Conservation (phyloP, 2,329 filamentous ascomycete species). For the Pyrenochaeta sp. region DNA sequence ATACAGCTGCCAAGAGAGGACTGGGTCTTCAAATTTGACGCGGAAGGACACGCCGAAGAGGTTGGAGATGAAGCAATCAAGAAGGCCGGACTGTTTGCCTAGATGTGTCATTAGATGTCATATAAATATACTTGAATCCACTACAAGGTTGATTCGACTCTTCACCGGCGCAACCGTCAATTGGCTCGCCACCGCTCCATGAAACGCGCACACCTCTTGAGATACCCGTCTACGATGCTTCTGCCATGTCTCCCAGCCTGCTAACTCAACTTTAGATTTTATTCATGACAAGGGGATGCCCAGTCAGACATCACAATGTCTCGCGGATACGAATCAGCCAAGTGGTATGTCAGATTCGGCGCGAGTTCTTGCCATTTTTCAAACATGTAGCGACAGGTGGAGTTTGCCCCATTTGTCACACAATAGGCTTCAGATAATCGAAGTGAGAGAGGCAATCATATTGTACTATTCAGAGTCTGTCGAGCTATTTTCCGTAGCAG, state of each 20-base stretch:
- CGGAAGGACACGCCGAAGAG: slow-evolving; percentile 40
- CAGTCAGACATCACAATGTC: too few species aligned
- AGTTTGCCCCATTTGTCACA: too few species aligned
- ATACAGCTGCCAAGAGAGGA: slow-evolving; percentile 44
- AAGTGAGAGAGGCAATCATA: too few species aligned
- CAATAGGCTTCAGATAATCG: neutral
- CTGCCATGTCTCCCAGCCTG: slow-evolving; percentile 73
- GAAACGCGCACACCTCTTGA: slow-evolving; percentile 56
- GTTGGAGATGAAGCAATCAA: slow-evolving; percentile 37
- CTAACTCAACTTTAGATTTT: too few species aligned
- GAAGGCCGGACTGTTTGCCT: slow-evolving; percentile 17
- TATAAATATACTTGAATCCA: too few species aligned
- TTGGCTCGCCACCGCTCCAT: slow-evolving; percentile 34
- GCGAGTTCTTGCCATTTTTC: too few species aligned
- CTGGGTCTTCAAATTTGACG: slow-evolving; percentile 45
- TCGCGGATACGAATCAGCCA: too few species aligned
- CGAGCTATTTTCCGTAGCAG: neutral
- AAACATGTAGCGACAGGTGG: too few species aligned
- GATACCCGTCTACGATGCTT: slow-evolving; percentile 79
- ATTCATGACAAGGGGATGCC: too few species aligned
- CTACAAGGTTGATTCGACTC: slow-evolving; percentile 35
- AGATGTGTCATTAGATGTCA: neutral
- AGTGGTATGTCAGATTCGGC: too few species aligned
- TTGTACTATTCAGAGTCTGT: too few species aligned
- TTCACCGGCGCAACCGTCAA: slow-evolving; percentile 42